Evolutionary conservation across 192 early-diverging fungal species (phyloP), one percentile per base, ranked within the genome.

Genomic region (Spinellus fusiger): DNA sequence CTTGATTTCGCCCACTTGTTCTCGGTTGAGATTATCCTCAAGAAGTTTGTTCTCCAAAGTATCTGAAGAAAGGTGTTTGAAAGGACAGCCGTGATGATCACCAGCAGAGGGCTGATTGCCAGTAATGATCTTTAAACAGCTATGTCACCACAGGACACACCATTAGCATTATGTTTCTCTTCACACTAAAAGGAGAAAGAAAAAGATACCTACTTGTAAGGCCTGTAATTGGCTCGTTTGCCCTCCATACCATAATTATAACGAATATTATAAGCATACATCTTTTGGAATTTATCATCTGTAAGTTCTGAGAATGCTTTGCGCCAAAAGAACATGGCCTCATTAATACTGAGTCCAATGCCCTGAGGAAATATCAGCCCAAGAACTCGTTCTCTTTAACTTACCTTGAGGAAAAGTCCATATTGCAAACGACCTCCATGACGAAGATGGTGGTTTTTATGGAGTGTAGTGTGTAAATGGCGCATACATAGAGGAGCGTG

Each of bases 201-300:
- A n/a, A n/a, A n/a, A 58, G 18, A 12, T 26, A 58, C 46, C 53
- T 80, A 85, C 83, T 74, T 80, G 59, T 86, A 93, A 15, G 91
- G 84, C 29, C 73, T 73, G 66, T 92, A 93, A 75, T 92, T 77
- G 18, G 75, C 75, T 12, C 96, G 86, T 40, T 86, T 89, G 46
- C 96, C 96, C 69, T 98, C 96, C 64, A 86, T 65, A 57, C 96
- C 96, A 70, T 98, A 98, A 76, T 91, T 93, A 80, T 95, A 93
- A 32, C 95, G 83, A 44, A 98, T 82, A 72, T 95, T 95, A 75
- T 98, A 98, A 4, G 94, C 82, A 54, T 98, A 94, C 49, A 86
- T 78, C 72, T 95, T 98, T 68, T 91, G 80, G 69, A 96, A 98
- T 70, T 94, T 79, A 58, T 94, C 93, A 61, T 92, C 94, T 20